Evolutionary conservation across 2,329 filamentous ascomycete genomes (phyloP), one percentile per base, ranked within the genome.

Genomic region (Epichloe gansuensis): DNA sequence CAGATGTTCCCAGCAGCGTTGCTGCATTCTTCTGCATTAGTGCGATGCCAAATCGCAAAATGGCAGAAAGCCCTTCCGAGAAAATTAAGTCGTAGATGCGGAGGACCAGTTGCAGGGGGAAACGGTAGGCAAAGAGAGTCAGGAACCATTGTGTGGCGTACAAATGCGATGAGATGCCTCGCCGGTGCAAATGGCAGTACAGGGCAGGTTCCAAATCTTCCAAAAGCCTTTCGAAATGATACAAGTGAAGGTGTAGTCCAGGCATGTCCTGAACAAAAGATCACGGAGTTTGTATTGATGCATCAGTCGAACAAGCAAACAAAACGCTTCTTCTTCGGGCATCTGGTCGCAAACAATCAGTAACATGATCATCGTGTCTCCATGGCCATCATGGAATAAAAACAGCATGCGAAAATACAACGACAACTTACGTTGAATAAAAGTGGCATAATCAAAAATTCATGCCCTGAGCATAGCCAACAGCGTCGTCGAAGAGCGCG

Each of bases 121-220:
- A 98, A 43, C 94, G 87, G 68, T 98, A 98, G 35, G 91, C 90
- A 65, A 98, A 98, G n/a, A 98, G 77, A 0, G 93, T 98, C 48
- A 98, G 78, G 70, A 98, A 98, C 93, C 93, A 98, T 68, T 98
- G 93, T 0, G 93, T 98, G 45, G 93, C 93, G 65, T 98, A 98
- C 8, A 98, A 77, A 64, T 95, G 89, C 1, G 93, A 86, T 8
- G 86, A 86, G 52, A 98, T 93, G 58, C 88, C 85, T 52, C 87
- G 82, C 54, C 93, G 84, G 63, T 88, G 87, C 52, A 98, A 80
- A 68, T 98, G 93, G 65, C 91, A 96, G 70, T 95, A 96, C 6
- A 98, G 74, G 2, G 91, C 91, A 2, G 94, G 93, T 65, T 98
- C 91, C 44, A 91, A 76, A 61, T 98, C 93, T 69, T 98, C 93